Evolutionary conservation across 208 protist species (phyloP), one percentile per base, ranked within the genome.

Genomic region (Angomonas deanei): DNA sequence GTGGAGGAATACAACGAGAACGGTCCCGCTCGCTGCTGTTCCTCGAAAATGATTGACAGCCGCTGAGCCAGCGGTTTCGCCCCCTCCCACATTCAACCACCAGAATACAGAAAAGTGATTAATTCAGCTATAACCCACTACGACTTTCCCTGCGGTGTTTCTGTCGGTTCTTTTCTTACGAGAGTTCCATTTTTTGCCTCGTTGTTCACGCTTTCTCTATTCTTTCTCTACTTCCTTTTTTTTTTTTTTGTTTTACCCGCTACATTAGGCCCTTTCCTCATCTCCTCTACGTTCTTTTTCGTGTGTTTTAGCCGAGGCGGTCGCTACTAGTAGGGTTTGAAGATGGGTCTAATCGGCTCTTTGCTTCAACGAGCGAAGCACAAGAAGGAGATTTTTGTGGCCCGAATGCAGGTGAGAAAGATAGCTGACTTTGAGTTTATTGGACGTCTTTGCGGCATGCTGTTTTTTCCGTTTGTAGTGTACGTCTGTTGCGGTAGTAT

Each of bases 391-490:
- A 65, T 93, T 1, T 66, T 73, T 33, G 72, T 78, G 8, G 81
- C 81, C 0, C 59, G 86, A 15, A 84, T 88, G 79, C 55, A 71
- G 36, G 53, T 93, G 69, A 73, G 87, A 24, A 64, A 78, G 17
- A 30, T 88, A 8, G 33, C 57, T 17, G 87, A 93, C 71, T 72
- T 86, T 53, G 84, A 93, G 28, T 53, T 88, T 3, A 80, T 93
- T 61, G 87, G 87, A 0, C 83, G 84, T n/a, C 85, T 84, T 42
- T 88, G 81, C 63, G 86, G 86, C 3, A 36, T 93, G 0, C 36
- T 87, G 48, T 17, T 93, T 8, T 81, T 93, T 61, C 86, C 86
- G 0, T 93, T 93, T 38, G 66, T 76, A 19, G 23, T 89, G 1
- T 93, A 84, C 55, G 27, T 88, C 4, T 90, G 80, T 57, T 58